Conservation (phyloP, 352 stramenopile genomes). For the Phytophthora nicotianae region DNA sequence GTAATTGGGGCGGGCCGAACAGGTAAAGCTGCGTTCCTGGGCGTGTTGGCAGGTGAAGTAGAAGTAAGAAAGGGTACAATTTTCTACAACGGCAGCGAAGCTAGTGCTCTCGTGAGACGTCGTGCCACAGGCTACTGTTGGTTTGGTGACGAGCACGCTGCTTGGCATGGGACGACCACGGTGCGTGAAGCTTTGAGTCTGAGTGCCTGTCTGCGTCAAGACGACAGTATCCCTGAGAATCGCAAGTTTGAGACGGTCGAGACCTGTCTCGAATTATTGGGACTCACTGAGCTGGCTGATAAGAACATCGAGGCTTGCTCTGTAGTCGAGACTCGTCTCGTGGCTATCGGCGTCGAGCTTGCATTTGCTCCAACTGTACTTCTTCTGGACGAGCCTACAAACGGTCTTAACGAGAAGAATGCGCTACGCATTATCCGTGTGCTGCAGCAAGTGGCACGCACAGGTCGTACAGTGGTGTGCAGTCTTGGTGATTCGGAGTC, state of each 20-base stretch:
- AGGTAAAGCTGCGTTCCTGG: slow-evolving; percentile 22
- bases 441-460: slow-evolving; percentile 28
- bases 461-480: slow-evolving; percentile 33
- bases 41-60: slow-evolving; percentile 19
- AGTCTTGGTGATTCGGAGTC: slow-evolving; percentile 17
- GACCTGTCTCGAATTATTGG: slow-evolving; percentile 31
- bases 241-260: slow-evolving; percentile 18
- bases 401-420: slow-evolving; percentile 19
- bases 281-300: slow-evolving; percentile 25
- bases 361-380: slow-evolving; percentile 26
- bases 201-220: slow-evolving; percentile 26
- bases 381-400: slow-evolving; percentile 32
- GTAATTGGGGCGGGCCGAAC: slow-evolving; percentile 22
- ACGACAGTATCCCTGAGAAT: slow-evolving; percentile 13
- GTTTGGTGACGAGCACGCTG: slow-evolving; percentile 22
- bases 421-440: slow-evolving; percentile 24
- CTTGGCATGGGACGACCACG: slow-evolving; percentile 25
- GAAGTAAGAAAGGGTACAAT: slow-evolving; percentile 21
- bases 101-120: slow-evolving; percentile 20
- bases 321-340: slow-evolving; percentile 22
- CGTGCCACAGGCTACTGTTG: slow-evolving; percentile 33
- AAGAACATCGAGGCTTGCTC: slow-evolving; percentile 18
- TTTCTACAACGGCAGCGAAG: slow-evolving; percentile 29
- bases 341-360: slow-evolving; percentile 36
- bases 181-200: slow-evolving; percentile 32